Percentiles rank a stretch among this genome's conserved stretches.
Evolutionary conservation across 2,329 filamentous ascomycete genomes (phyloP).

Genomic region (Ramichloridium luteum): DNA sequence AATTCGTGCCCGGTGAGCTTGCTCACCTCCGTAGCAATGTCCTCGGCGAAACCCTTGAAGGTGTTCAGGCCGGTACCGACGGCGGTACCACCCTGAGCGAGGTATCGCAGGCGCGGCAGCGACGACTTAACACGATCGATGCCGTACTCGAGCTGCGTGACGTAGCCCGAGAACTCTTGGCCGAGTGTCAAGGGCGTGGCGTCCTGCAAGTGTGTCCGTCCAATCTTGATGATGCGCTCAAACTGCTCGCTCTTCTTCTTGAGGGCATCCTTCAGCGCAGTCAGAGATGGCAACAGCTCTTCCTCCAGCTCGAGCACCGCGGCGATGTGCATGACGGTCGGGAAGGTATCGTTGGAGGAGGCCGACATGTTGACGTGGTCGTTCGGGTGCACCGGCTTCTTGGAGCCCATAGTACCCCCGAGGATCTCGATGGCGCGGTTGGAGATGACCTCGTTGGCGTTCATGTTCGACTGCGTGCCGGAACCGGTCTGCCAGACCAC

Average conservation of each 20-base stretch:
- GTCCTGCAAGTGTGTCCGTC: conserved; percentile 92
- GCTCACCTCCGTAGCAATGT: conserved; percentile 77
- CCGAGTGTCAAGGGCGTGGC: conserved; percentile 90
- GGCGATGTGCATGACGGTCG: conserved; percentile 98
- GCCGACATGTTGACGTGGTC: conserved; percentile 99
- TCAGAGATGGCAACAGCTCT: conserved; percentile 69
- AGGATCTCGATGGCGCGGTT: conserved; percentile 98
- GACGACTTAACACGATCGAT: conserved; percentile 74
- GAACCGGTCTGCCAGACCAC: conserved; percentile 99
- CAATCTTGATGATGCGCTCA: conserved; percentile 96
- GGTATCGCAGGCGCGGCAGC: conserved; percentile 70
- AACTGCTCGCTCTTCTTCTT: conserved; percentile 84
- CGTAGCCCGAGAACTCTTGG: conserved; percentile 96
- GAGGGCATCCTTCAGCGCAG: conserved; percentile 68
- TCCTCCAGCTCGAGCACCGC: conserved; percentile 87
- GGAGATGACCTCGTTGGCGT: conserved; percentile 98
- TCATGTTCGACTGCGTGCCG: conserved; percentile 99
- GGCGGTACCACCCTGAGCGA: conserved; percentile 91
- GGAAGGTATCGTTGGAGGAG: conserved; percentile 98
- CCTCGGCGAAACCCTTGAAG: conserved; percentile 89
- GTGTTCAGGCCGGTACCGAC: conserved; percentile 98
- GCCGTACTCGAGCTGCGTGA: conserved; percentile 83
- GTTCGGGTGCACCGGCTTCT: conserved; percentile 98
- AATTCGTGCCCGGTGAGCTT: conserved; percentile 90
- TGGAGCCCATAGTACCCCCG: conserved; percentile 83